Evolutionary conservation across 805 yeast genomes (phyloP).

Genomic region (Priceomyces castillae): DNA sequence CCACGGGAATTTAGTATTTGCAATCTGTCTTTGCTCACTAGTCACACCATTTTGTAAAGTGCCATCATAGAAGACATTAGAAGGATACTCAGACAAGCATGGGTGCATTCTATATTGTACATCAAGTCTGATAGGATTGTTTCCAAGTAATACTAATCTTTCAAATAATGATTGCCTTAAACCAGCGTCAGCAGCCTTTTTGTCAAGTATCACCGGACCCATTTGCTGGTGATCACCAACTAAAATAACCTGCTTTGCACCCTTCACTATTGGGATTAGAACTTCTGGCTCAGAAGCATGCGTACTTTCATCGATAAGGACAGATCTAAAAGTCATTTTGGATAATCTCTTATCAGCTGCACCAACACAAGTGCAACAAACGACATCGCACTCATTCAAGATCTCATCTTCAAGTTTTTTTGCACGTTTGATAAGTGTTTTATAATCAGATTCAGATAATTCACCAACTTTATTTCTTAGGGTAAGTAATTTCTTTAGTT

Average conservation of each 20-base stretch:
- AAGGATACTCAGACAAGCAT: slow-evolving; percentile 77
- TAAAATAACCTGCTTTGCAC: slow-evolving; percentile 82
- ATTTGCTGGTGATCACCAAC: slow-evolving; percentile 97
- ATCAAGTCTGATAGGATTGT: slow-evolving; percentile 78
- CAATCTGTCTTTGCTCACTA: slow-evolving; percentile 59
- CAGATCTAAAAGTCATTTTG: slow-evolving; percentile 62
- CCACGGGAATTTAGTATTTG: slow-evolving; percentile 78
- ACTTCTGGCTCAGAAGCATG: slow-evolving; percentile 94
- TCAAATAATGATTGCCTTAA: slow-evolving; percentile 84
- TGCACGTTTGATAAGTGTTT: slow-evolving; percentile 39
- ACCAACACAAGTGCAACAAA: slow-evolving; percentile 90
- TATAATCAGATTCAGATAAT: slow-evolving; percentile 53
- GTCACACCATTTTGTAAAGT: slow-evolving; percentile 89
- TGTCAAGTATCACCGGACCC: slow-evolving; percentile 85
- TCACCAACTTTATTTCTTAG: slow-evolving; percentile 69
- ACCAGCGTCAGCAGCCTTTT: slow-evolving; percentile 83
- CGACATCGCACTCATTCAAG: slow-evolving; percentile 63
- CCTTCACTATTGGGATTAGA: slow-evolving; percentile 82
- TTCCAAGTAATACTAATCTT: slow-evolving; percentile 77
- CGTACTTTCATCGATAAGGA: slow-evolving; percentile 87
- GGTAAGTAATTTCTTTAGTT: slow-evolving; percentile 55
- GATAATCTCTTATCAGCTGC: slow-evolving; percentile 75
- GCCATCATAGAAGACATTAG: slow-evolving; percentile 92
- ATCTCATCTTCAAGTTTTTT: slow-evolving; percentile 48
- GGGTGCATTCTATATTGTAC: slow-evolving; percentile 98